phyloP scores from a whole-genome alignment of 2,329 filamentous ascomycete species.

The Xylariaceae sp. region DNA sequence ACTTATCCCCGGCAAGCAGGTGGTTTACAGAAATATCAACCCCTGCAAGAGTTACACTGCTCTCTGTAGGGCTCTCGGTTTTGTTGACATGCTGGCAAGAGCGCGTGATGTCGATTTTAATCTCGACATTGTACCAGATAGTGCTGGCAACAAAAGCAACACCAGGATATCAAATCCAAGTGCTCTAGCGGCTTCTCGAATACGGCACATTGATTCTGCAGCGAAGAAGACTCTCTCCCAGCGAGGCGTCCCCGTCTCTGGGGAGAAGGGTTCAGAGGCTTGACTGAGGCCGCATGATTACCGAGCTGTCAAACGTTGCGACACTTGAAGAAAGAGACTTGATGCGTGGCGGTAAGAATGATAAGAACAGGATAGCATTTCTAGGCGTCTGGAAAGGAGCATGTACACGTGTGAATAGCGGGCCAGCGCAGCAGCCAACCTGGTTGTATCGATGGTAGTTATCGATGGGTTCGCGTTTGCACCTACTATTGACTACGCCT shows the following conservation, averaged over 20 bases:
- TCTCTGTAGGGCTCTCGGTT: conserved; percentile 60
- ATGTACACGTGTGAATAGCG: too few species aligned
- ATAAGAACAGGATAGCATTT: too few species aligned
- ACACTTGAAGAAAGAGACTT: too few species aligned
- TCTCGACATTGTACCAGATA: conserved; percentile 55
- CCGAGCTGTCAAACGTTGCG: too few species aligned
- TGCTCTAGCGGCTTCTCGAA: conserved; percentile 45
- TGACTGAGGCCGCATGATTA: too few species aligned
- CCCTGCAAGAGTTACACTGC: conserved; percentile 67
- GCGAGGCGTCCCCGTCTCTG: conserved; percentile 23
- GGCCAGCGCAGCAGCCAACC: too few species aligned
- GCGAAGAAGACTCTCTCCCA: conserved; percentile 30
- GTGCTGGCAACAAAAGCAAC: conserved; percentile 37
- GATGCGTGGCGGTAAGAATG: too few species aligned
- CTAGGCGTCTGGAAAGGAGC: too few species aligned
- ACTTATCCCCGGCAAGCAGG: conserved; percentile 76
- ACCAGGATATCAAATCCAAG: conserved; percentile 32
- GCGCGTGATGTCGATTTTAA: conserved; percentile 64
- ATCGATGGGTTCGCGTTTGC: too few species aligned
- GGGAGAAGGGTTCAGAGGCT: too few species aligned
- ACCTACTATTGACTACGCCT: too few species aligned
- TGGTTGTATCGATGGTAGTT: too few species aligned
- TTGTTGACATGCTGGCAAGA: conserved; percentile 58
- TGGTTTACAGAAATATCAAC: conserved; percentile 58
- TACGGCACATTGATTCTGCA: conserved; percentile 22